These are phyloP conservation scores for Hymenoscyphus linearis DNA, from an alignment of 2,329 filamentous ascomycete species.

Conservation along the genomic window DNA sequence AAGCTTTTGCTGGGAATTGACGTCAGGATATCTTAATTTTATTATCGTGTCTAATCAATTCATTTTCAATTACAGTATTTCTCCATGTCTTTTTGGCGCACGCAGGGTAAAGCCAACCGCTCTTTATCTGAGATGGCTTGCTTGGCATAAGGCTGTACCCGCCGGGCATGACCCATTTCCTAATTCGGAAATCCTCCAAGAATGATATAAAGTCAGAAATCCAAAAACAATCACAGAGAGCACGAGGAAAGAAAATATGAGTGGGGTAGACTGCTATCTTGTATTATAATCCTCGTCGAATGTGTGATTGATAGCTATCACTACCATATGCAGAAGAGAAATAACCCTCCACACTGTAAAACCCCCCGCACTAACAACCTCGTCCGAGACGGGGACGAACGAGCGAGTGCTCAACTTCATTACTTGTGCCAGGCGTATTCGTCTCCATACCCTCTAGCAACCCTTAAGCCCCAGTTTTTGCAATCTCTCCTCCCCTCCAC, in stretches of 20 bases:
- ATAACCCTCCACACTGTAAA: constrained; percentile 9
- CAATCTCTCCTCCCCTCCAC: constrained; percentile 15
- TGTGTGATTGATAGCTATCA: constrained; percentile 5
- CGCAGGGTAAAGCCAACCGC: no score
- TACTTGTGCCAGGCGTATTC: constrained; percentile 20
- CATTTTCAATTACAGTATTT: no score
- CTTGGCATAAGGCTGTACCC: background rate
- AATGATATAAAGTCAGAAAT: background rate
- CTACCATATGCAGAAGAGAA: constrained; percentile 16
- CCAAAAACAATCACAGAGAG: background rate
- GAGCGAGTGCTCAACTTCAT: constrained; percentile 8
- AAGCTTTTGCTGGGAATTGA: no score
- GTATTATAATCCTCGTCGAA: constrained; percentile 13
- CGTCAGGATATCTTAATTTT: no score
- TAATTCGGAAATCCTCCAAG: constrained; percentile 23
- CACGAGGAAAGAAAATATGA: background rate
- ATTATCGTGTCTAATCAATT: no score
- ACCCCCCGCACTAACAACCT: background rate
- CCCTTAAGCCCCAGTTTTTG: constrained; percentile 13
- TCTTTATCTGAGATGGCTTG: no score
- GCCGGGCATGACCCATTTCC: constrained; percentile 29
- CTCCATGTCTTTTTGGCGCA: no score
- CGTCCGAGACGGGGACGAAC: background rate
- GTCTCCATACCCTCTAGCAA: constrained; percentile 23
- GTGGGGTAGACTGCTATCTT: background rate